Evolutionary conservation across 139 green algal species (phyloP), one percentile per base, ranked within the genome.

Genomic region (Chlorella sp.): DNA sequence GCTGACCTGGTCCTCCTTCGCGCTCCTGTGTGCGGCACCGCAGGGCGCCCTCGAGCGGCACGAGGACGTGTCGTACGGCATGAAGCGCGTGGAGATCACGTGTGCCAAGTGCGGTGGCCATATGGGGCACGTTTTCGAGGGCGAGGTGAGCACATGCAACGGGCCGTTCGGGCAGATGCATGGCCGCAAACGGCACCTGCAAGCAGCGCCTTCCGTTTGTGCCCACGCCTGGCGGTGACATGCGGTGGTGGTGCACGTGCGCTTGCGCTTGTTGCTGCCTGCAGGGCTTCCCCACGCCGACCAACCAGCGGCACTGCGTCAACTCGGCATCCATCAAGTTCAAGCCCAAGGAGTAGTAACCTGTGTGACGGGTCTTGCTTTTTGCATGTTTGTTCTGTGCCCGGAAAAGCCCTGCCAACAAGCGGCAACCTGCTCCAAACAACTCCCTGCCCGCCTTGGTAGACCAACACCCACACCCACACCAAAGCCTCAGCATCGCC

Each of bases 61-160:
- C 55, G 83, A 82, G 64, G 89, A 96, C 71, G 79, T 71, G 31
- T 67, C 77, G 30, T 76, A 81, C 51, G 72, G 77, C 50, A 77
- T 79, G 73, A 69, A 32, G 68, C 68, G 71, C 14, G 71, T 80
- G 69, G 75, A 82, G 69, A 81, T 86, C 59, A 78, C 71, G 2
- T 68, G 82, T 65, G 50, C 64, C 29, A 87, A 87, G 36, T 87
- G 82, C 66, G 82, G 78, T 4, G 94, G 94, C 2, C 95, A 99
- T 74, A 77, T 99, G 55, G 95, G 95, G 0, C 95, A 99, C 80
- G 95, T 97, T 5, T 98, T 98, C 78, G 87, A 96, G 72, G 83
- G 81, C 35, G 93, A 97, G 82, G 74, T 79, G 60, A 5, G 73
- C 42, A 55, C 42, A 10, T 66, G 60, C 22, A 14, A 29, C 17